Evolutionary conservation across 805 yeast genomes (phyloP).

Genomic region (Schwanniomyces pseudopolymorphus): DNA sequence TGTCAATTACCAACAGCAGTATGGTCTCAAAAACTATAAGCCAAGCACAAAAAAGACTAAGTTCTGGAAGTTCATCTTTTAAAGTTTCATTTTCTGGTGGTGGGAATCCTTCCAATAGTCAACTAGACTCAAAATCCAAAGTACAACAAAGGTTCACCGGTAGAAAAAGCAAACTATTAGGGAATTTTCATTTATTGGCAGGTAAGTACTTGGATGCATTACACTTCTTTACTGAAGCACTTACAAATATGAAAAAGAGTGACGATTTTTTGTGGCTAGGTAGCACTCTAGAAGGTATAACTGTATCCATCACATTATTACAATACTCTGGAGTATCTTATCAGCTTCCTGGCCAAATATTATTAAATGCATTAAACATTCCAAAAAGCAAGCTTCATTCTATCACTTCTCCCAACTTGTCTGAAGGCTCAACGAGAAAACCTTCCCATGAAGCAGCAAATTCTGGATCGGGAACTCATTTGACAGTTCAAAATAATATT

Average conservation of each 20-base stretch:
- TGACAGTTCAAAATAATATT: conserved; percentile 8
- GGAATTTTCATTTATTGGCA: conserved; percentile 73
- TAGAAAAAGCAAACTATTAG: conserved; percentile 72
- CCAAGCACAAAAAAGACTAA: conserved; percentile 42
- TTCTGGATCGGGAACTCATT: conserved; percentile 13
- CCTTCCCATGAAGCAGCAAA: conserved; percentile 35
- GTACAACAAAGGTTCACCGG: conserved; percentile 55
- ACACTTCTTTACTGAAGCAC: conserved; percentile 71
- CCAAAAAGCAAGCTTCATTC: conserved; percentile 23
- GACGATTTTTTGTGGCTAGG: conserved; percentile 88
- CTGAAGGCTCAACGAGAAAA: conserved; percentile 33
- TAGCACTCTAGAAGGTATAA: conserved; percentile 80
- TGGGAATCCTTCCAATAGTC: conserved; percentile 1
- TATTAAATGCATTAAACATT: conserved; percentile 32
- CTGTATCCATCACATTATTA: conserved; percentile 61
- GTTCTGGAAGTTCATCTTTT: conserved; percentile 40
- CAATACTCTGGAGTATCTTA: conserved; percentile 55
- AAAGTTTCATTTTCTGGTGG: conserved; percentile 25
- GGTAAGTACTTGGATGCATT: conserved; percentile 77
- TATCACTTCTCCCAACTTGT: background rate
- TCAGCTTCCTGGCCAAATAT: conserved; percentile 42
- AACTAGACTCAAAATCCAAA: conserved; percentile 31
- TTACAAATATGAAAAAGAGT: conserved; percentile 53
- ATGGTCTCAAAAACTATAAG: conserved; percentile 40
- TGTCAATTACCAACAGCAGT: conserved; percentile 54